phyloP scores from a whole-genome alignment of 306 rosid genomes.

The Cajanus cajan region DNA sequence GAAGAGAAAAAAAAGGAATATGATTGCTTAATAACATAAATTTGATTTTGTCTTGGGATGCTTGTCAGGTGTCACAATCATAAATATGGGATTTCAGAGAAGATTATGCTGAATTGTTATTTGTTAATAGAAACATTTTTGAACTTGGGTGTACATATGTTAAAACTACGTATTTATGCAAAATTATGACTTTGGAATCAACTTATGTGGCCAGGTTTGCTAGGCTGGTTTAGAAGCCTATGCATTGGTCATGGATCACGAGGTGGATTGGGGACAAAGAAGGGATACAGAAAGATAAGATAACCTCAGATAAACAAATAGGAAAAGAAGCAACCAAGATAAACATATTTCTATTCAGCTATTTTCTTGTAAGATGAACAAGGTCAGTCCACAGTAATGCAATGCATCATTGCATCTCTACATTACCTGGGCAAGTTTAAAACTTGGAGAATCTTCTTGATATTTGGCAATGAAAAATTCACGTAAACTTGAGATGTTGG shows the following conservation, averaged over 20 bases:
- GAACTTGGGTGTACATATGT: background rate
- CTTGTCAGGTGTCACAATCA: background rate
- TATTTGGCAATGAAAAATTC: conserved; percentile 83
- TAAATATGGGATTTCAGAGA: background rate
- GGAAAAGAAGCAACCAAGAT: background rate
- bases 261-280: background rate
- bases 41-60: background rate
- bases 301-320: background rate
- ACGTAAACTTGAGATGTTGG: conserved; percentile 74
- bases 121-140: background rate
- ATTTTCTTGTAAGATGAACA: conserved; percentile 9
- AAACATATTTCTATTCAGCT: background rate
- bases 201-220: background rate
- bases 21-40: background rate
- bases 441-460: conserved; percentile 79
- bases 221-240: background rate
- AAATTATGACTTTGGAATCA: background rate
- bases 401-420: conserved; percentile 8
- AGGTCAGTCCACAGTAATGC: conserved; percentile 11
- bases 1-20: background rate
- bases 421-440: conserved; percentile 96
- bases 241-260: background rate
- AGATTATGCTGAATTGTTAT: background rate
- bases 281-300: background rate
- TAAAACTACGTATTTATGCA: background rate